Evolutionary conservation across 2,329 filamentous ascomycete species (phyloP).

Genomic region (Fusarium goolgardi): DNA sequence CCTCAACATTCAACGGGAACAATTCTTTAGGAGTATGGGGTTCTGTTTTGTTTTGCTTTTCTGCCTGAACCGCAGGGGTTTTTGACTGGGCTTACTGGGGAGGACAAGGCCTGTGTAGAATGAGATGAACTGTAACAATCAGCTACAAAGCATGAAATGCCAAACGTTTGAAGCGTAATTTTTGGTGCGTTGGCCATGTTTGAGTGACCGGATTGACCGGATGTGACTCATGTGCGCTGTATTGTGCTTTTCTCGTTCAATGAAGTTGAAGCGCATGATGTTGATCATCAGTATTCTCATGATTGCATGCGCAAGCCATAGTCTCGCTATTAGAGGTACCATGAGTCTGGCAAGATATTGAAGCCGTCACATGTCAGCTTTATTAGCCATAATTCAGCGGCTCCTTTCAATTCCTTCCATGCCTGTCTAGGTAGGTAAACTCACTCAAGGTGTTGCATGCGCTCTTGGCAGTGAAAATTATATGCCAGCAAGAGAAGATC

Average conservation of each 20-base stretch:
- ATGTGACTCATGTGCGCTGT: not conserved
- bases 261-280: not conserved
- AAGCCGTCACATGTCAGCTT: not conserved
- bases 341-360: not conserved
- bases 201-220: not conserved
- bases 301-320: not conserved
- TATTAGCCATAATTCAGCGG: too few relatives aligned
- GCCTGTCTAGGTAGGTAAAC: not conserved
- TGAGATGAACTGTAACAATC: slow-evolving; percentile 41
- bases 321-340: not conserved
- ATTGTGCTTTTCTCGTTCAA: not conserved
- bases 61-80: slow-evolving; percentile 25
- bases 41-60: slow-evolving; percentile 36
- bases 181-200: not conserved
- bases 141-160: slow-evolving; percentile 32
- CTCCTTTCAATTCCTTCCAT: not conserved
- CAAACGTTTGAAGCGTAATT: slow-evolving; percentile 19
- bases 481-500: not conserved
- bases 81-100: slow-evolving; percentile 22
- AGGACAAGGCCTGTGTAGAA: slow-evolving; percentile 11
- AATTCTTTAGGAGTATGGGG: slow-evolving; percentile 43
- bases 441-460: not conserved
- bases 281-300: not conserved
- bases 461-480: not conserved
- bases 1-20: slow-evolving; percentile 32